Evolutionary conservation across 495 filamentous ascomycete genomes (phyloP), one percentile per base, ranked within the genome.

Genomic region (Hypoxylon fuscum): DNA sequence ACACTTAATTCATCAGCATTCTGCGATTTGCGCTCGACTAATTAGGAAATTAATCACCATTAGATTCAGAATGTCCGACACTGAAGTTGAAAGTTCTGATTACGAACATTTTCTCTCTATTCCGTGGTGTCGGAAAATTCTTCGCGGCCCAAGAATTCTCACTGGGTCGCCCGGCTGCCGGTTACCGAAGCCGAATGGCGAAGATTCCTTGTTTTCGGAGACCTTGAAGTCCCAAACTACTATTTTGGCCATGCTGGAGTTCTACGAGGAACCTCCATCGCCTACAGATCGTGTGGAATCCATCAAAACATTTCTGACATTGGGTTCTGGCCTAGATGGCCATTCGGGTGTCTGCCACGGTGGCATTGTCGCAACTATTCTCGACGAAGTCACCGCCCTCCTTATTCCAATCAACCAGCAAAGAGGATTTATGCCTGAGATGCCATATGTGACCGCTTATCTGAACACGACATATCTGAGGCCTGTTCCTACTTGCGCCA

Each of bases 311-410:
- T 71, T 87, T 15, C 40, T 87, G 11, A 80, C 78, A 7, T 71
- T 87, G 2, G 83, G 83, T n/a, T 72, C 71, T 8, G 79, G 77
- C 25, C 50, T 90, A 50, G 85, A 87, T 63, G 87, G 87, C 1
- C 81, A 81, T 57, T 73, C 81, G n/a, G 72, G 77, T 12, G 76
- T 85, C 18, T 74, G 79, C 23, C 87, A 90, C 68, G 87, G 87
- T 14, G 87, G 85, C 15, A 78, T 87, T 37, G 76, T 86, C 15
- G 79, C 78, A n/a, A 79, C 83, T 1, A 71, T 91, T 20, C 62
- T 90, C 7, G 63, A 72, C n/a, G 83, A 86, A 59, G 71, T 72
- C 4, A 79, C 82, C 64, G 85, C 85, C 0, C 74, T 82, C 10
- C 55, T 87, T 10, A 66, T 83, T 4, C 68, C 74, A 11, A 47